Conservation (phyloP, 169 alveolate species). For the Plasmodium relictum region DNA sequence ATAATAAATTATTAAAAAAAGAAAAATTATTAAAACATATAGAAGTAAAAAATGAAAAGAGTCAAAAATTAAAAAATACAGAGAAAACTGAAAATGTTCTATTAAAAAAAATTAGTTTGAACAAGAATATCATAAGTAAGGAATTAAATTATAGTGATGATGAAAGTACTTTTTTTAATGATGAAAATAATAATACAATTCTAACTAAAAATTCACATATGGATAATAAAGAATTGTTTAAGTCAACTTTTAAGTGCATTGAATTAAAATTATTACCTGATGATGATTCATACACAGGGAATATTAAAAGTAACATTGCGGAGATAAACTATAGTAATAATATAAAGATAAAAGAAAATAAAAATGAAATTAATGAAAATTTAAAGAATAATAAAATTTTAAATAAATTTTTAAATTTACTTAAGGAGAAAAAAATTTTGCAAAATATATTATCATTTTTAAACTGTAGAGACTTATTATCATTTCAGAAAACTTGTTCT, state of each 20-base stretch:
- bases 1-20: not conserved
- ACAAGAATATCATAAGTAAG: not conserved
- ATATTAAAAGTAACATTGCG: not conserved
- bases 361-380: not conserved
- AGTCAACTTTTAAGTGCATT: constrained; percentile 18
- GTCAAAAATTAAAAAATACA: constrained; percentile 15
- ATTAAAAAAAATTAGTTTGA: not conserved
- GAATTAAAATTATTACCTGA: not conserved
- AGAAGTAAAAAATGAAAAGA: not conserved
- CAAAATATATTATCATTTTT: constrained; percentile 69
- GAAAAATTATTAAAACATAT: not conserved
- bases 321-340: constrained; percentile 8
- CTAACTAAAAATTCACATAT: not conserved
- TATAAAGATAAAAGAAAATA: constrained; percentile 1
- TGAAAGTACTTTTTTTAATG: not conserved
- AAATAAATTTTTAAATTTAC: constrained; percentile 23
- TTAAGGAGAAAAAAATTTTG: constrained; percentile 43
- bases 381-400: not conserved
- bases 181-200: not conserved
- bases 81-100: not conserved
- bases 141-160: not conserved
- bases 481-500: constrained; percentile 67
- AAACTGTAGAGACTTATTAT: constrained; percentile 52
- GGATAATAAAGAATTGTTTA: not conserved
- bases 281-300: not conserved